Evolutionary conservation across 163 green algal species (phyloP), one percentile per base, ranked within the genome.

Genomic region (Scenedesmus sp.): DNA sequence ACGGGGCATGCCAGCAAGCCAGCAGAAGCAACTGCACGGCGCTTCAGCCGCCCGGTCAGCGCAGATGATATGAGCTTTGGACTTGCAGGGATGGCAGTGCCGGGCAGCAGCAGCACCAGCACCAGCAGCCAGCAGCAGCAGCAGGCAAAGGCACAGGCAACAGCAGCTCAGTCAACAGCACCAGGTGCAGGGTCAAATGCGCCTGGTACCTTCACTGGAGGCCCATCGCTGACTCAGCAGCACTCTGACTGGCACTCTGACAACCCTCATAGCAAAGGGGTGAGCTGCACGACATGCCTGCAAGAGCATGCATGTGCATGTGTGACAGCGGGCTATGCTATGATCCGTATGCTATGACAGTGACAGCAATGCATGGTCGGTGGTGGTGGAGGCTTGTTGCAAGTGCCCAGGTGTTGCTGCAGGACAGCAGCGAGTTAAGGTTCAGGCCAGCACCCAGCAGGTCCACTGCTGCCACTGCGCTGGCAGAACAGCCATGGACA

Each of bases 231-330:
- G 35, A 46, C 42, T n/a, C 10, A 44, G 43, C 83, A 88, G 83
- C 83, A 88, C 70, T n/a, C 40, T n/a, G 83, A n/a, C 33, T 88
- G 83, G 83, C 44, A 88, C 24, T 79, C 33, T 26, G 83, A 88
- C 83, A 88, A 80, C 56, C 83, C 83, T 9, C 13, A 86, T 5
- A 73, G 46, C 30, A 24, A 24, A 72, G 46, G 42, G 81, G 81
- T 86, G 46, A 44, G 81, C 65, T 40, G 3, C 4, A 10, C 30
- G 35, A 35, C 73, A 82, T 7, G 9, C 73, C 9, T 26, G n/a
- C n/a, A n/a, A n/a, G 46, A 56, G 46, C 46, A 18, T 56, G 46
- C 46, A 56, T 10, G 46, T 26, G 26, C 33, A n/a, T 70, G 43
- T 40, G 42, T 85, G n/a, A n/a, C n/a, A n/a, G 42, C 79, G 46